Percentiles rank a stretch among this genome's conserved stretches.
phyloP scores from a whole-genome alignment of 2,329 filamentous ascomycete species.

The Capronia coronata region DNA sequence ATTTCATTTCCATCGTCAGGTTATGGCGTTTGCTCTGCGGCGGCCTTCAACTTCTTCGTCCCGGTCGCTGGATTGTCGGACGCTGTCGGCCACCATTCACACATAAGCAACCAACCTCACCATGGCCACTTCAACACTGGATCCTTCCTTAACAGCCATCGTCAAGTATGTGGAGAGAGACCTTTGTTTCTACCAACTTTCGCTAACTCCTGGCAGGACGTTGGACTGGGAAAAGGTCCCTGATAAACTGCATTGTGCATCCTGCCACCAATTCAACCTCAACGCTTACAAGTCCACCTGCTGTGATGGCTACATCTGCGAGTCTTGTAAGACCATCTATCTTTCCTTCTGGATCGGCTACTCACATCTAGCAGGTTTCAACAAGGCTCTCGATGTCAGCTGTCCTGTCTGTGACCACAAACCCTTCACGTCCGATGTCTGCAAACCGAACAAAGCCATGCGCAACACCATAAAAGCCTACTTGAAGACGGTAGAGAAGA shows the following conservation, averaged over 20 bases:
- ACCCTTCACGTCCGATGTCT: constrained; percentile 77
- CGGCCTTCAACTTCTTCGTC: constrained; percentile 4
- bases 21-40: constrained; percentile 15
- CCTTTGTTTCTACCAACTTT: neutral
- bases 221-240: constrained; percentile 78
- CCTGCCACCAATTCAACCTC: constrained; percentile 82
- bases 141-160: constrained; percentile 26
- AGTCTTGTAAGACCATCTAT: constrained; percentile 59
- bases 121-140: constrained; percentile 20
- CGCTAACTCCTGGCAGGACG: constrained; percentile 48
- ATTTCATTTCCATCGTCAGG: neutral
- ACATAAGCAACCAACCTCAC: neutral
- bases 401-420: constrained; percentile 93
- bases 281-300: constrained; percentile 89
- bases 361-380: constrained; percentile 19
- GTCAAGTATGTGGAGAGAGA: constrained; percentile 25
- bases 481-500: constrained; percentile 84
- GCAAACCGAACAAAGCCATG: constrained; percentile 82
- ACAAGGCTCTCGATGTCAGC: constrained; percentile 58
- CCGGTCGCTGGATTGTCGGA: neutral
- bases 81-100: neutral
- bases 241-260: constrained; percentile 91
- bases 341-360: constrained; percentile 3
- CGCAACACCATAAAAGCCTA: constrained; percentile 89
- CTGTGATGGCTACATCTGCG: constrained; percentile 92